Base-by-base conservation (phyloP, 2,329 filamentous ascomycete species). In the Myriosclerotinia scirpicola region DNA sequence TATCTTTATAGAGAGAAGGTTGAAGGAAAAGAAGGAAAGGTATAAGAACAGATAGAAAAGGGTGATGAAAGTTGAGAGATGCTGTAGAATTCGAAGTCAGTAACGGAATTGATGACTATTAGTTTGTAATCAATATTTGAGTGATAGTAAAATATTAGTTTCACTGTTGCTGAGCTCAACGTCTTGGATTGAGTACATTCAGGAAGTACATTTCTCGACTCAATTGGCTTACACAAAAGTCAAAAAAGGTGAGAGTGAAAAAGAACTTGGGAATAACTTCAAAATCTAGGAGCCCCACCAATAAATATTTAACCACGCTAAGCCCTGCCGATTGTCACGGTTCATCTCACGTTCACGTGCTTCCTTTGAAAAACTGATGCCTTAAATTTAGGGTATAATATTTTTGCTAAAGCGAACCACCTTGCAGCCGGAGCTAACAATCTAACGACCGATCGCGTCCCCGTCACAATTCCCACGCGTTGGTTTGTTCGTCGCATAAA, bases 371-470 rank as follows among this genome's bases (percentile, higher is more conserved):
- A 11, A 17, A 48, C 26, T n/a, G 0, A n/a, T 56, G n/a, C 61
- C 61, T 64, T 11, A 46, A 8, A 11, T 56, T 20, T 36, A 5
- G 6, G 52, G 20, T 3, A 36, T n/a, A 34, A 4, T 3, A 34
- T 40, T n/a, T 26, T 34, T 42, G 15, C 22, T 36, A 53, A 20
- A 46, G 42, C 11, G 30, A 9, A 34, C 30, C 30, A 34, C 30
- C 30, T 38, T 34, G 30, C 26, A 20, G 6, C 20, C 30, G 54
- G 56, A 50, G 58, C 44, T 52, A n/a, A 59, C 38, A 61, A n/a
- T 38, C 38, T 17, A 66, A 62, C 54, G 40, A 64, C 63, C 52
- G 56, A 67, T 64, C 68, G 69, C 69, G 68, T 69, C 69, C 66
- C 58, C 55, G 42, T 54, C 60, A 48, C 48, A 63, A 54, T 63